phyloP scores from a whole-genome alignment of 2,329 filamentous ascomycete genomes.

The Zarea fungicola region DNA sequence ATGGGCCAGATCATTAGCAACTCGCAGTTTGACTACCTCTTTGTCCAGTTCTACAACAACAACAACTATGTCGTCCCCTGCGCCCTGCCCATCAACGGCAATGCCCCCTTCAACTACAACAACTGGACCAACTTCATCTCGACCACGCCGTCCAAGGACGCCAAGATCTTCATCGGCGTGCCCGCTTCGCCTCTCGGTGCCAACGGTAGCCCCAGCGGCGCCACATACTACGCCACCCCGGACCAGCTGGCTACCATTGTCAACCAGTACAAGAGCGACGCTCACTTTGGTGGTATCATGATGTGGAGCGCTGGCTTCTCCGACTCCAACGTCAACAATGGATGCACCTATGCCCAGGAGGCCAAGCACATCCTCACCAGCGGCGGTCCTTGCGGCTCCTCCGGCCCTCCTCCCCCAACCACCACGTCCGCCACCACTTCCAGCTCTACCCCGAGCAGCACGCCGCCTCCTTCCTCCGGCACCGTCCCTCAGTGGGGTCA shows the following conservation, averaged over 20 bases:
- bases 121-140: conserved; percentile 23
- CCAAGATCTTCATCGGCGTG: conserved; percentile 26
- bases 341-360: conserved; percentile 37
- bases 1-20: conserved; percentile 38
- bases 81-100: conserved; percentile 14
- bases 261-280: conserved; percentile 22
- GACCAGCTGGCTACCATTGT: conserved; percentile 26
- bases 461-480: conserved; percentile 5
- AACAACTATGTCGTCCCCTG: conserved; percentile 28
- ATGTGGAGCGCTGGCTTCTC: conserved; percentile 39
- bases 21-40: conserved; percentile 36
- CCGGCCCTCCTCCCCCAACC: conserved; percentile 4
- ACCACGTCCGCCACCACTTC: conserved; percentile 8
- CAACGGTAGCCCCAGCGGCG: conserved; percentile 27
- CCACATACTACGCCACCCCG: conserved; percentile 31
- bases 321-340: conserved; percentile 28
- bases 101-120: conserved; percentile 19
- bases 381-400: conserved; percentile 10
- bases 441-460: conserved; percentile 4
- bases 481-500: conserved; percentile 12
- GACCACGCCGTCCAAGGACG: conserved; percentile 20
- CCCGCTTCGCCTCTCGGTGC: conserved; percentile 28
- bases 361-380: conserved; percentile 29
- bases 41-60: conserved; percentile 46
- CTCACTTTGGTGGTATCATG: conserved; percentile 33